Base-by-base conservation (phyloP, 2,329 filamentous ascomycete species). In the Fusarium sp. region DNA sequence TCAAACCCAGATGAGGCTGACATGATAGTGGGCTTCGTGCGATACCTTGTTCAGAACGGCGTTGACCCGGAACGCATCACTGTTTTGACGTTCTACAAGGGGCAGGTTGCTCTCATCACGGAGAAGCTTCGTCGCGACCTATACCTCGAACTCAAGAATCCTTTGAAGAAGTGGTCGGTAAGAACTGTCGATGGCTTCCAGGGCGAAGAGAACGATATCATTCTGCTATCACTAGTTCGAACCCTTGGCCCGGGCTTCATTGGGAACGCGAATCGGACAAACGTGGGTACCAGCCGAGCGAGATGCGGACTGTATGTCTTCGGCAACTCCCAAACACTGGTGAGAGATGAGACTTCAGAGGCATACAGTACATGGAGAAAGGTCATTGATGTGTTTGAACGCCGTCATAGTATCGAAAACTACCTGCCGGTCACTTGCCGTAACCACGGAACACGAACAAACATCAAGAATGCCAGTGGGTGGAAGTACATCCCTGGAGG, bases 101-200 rank as follows among this genome's bases (percentile, higher is more conserved):
- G 93, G 0, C 95, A 98, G 79, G 87, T 92, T 49, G 92, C 92
- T 73, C 83, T 87, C 6, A 86, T 98, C 6, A 76, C 90, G 1
- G 85, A 83, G 20, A 80, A 83, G 11, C 80, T 92, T 7, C 81
- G 82, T 17, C 73, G 77, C 24, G 79, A 83, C 44, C 47, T 75
- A 41, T 49, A 78, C 59, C 59, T 82, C 44, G 42, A 38, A 15
- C 52, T 63, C 45, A 70, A 78, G 26, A 78, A 79, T 12, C 80
- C 79, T 6, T 44, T 57, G 60, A 70, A 49, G 78, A 88, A 74
- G 42, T 82, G 77, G 78, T 92, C 92, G 5, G 91, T 97, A 3
- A 89, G 90, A 39, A 98, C 95, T 0, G 93, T 98, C 0, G 95
- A 98, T 78, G 94, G 93, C 0, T 98, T 96, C 78, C 95, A 98